Conservation (phyloP, 2,329 filamentous ascomycete genomes). For the Lanzia echinophila region DNA sequence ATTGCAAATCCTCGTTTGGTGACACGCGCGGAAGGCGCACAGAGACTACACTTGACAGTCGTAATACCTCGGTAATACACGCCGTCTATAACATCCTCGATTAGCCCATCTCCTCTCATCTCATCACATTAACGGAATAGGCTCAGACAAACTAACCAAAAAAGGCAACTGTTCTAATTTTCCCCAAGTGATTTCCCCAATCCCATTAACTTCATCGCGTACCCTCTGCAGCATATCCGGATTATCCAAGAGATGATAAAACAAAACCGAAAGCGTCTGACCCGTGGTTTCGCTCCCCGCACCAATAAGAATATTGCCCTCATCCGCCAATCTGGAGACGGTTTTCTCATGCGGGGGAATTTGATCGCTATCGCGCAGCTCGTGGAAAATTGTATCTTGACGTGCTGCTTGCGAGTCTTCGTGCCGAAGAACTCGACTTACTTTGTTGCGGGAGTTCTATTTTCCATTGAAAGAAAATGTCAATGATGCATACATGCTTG, state of each 20-base stretch:
- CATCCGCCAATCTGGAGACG: slow-evolving; percentile 27
- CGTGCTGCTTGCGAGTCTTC: background rate
- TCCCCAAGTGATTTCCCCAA: background rate
- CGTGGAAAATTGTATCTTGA: slow-evolving; percentile 24
- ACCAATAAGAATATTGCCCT: slow-evolving; percentile 27
- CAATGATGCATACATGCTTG: too few relatives aligned
- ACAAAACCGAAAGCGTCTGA: slow-evolving; percentile 29
- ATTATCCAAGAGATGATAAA: slow-evolving; percentile 34
- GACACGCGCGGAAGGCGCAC: slow-evolving; percentile 26
- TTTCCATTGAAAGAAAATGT: slow-evolving; percentile 30
- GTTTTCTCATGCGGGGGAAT: slow-evolving; percentile 33
- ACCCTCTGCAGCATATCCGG: slow-evolving; percentile 28
- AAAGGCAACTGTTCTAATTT: slow-evolving; percentile 1
- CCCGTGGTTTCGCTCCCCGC: slow-evolving; percentile 36
- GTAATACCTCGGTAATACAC: background rate
- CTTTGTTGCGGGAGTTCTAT: slow-evolving; percentile 17
- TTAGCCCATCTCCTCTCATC: background rate
- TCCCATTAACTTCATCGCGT: slow-evolving; percentile 26
- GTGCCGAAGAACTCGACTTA: slow-evolving; percentile 9
- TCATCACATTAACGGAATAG: background rate
- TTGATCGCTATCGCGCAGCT: slow-evolving; percentile 17
- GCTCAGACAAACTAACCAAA: background rate
- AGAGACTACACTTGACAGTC: slow-evolving; percentile 13
- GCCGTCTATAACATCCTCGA: background rate
- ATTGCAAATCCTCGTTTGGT: slow-evolving; percentile 19